These are phyloP conservation scores for Zopfia rhizophila DNA, from an alignment of 2,329 filamentous ascomycete species.

Conservation along the genomic window DNA sequence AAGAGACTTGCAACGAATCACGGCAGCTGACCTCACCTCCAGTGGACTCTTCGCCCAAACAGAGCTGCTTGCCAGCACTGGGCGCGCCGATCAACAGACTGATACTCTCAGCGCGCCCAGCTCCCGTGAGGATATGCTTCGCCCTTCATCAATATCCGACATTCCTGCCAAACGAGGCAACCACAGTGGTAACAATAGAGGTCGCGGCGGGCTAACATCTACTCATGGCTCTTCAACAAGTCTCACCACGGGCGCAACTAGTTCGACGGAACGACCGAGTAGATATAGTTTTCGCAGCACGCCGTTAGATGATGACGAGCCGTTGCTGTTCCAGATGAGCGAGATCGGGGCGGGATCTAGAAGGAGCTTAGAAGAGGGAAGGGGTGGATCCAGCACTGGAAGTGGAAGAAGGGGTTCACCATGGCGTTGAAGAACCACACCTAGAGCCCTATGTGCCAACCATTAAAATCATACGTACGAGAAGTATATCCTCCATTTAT, in stretches of 20 bases:
- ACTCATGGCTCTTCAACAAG: slow-evolving; percentile 30
- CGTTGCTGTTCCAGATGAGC: slow-evolving; percentile 77
- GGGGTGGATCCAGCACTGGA: slow-evolving; percentile 41
- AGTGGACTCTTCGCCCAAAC: slow-evolving; percentile 67
- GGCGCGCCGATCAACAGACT: slow-evolving; percentile 13
- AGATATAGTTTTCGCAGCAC: slow-evolving; percentile 59
- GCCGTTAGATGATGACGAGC: slow-evolving; percentile 71
- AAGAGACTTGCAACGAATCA: slow-evolving; percentile 39
- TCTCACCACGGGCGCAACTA: slow-evolving; percentile 46
- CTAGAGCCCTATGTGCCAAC: no score
- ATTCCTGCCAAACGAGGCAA: slow-evolving; percentile 36
- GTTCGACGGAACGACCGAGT: slow-evolving; percentile 46
- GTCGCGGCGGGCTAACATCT: not conserved
- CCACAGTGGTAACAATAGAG: not conserved
- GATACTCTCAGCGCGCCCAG: slow-evolving; percentile 34
- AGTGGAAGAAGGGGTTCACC: slow-evolving; percentile 34
- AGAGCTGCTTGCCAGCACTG: slow-evolving; percentile 39
- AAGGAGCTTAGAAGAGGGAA: slow-evolving; percentile 50
- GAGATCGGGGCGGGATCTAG: slow-evolving; percentile 66
- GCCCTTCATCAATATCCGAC: slow-evolving; percentile 39
- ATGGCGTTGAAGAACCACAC: no score
- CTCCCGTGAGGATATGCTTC: slow-evolving; percentile 45
- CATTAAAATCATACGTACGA: no score
- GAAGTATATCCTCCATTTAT: no score
- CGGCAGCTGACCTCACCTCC: slow-evolving; percentile 66